phyloP scores from a whole-genome alignment of 2,329 filamentous ascomycete genomes.

The Colletotrichum acutatum region DNA sequence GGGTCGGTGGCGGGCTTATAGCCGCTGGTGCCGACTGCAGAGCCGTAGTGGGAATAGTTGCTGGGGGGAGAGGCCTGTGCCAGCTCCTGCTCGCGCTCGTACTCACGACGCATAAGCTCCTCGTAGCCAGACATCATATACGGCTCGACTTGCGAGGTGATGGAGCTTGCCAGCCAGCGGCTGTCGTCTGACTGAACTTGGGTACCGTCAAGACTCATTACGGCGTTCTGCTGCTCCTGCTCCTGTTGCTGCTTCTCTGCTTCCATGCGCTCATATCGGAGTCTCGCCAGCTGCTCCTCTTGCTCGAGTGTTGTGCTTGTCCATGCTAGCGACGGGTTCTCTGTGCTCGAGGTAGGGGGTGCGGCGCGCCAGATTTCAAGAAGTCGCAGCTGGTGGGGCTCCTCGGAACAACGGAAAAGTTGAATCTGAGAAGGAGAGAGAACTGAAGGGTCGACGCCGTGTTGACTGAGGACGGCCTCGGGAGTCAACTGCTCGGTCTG shows the following conservation, averaged over 20 bases:
- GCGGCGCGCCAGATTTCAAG: slow-evolving; percentile 89
- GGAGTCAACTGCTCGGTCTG: slow-evolving; percentile 60
- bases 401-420: slow-evolving; percentile 81
- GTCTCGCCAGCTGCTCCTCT: slow-evolving; percentile 67
- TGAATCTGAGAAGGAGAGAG: slow-evolving; percentile 81
- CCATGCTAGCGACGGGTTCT: slow-evolving; percentile 65
- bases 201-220: slow-evolving; percentile 66
- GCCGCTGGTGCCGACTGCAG: slow-evolving; percentile 45
- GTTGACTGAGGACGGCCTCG: slow-evolving; percentile 68
- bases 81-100: slow-evolving; percentile 52
- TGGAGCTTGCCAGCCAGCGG: slow-evolving; percentile 57
- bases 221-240: slow-evolving; percentile 47
- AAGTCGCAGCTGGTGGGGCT: slow-evolving; percentile 77
- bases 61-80: slow-evolving; percentile 50
- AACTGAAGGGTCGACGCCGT: slow-evolving; percentile 76
- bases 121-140: slow-evolving; percentile 90
- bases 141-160: slow-evolving; percentile 71
- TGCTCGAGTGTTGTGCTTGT: slow-evolving; percentile 65
- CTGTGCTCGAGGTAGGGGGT: slow-evolving; percentile 70
- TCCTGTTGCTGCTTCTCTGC: slow-evolving; percentile 53
- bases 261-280: slow-evolving; percentile 66
- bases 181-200: slow-evolving; percentile 63
- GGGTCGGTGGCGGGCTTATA: slow-evolving; percentile 68
- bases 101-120: slow-evolving; percentile 71
- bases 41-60: slow-evolving; percentile 57